Base-by-base conservation (phyloP, 352 stramenopile species). In the Phytophthora macrochlamydospora region DNA sequence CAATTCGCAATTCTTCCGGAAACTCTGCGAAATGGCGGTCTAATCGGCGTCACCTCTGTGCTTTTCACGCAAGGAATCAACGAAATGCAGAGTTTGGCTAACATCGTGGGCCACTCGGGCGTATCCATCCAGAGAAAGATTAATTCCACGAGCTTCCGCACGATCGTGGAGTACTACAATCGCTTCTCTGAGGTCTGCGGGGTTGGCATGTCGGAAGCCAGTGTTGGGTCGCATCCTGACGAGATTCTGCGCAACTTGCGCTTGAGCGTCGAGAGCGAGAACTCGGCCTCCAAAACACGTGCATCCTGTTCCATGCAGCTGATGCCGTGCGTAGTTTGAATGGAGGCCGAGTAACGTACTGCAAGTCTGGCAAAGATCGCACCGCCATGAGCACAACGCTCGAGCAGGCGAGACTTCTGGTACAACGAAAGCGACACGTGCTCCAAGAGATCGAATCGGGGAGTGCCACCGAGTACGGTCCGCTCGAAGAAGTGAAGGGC, bases 311-410 rank as follows among this genome's bases (percentile, higher is more conserved):
- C 42, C 83, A 94, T 54, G 87, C 91, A 1, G 84, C 73, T 2
- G 89, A 97, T 53, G 83, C 89, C 5, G 91, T 97, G 31, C 92
- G 97, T 14, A 93, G 88, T 62, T 67, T 99, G 24, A 92, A 97
- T 51, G 96, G 95, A 35, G 95, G 94, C 0, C 86, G 93, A 35
- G 80, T 98, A 31, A 98, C 97, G 0, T 99, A 98, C 82, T 99
- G 97, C 84, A 99, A 99, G 66, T 97, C 85, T n/a, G 97, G 97
- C 31, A 99, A 99, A 70, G 97, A 99, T 77, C 89, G 97, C 54
- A 99, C 97, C 9, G 97, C 94, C 9, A 99, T 99, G 97, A 97
- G 96, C 54, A 89, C 98, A 24, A 99, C 96, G 44, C 90, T 98
- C 32, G 97, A 99, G 64, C 89, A 98, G 65, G 91, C 95, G 18